Evolutionary conservation across 1,284 basidiomycete genomes (phyloP).

Genomic region (Sanguinoderma infundibulare): DNA sequence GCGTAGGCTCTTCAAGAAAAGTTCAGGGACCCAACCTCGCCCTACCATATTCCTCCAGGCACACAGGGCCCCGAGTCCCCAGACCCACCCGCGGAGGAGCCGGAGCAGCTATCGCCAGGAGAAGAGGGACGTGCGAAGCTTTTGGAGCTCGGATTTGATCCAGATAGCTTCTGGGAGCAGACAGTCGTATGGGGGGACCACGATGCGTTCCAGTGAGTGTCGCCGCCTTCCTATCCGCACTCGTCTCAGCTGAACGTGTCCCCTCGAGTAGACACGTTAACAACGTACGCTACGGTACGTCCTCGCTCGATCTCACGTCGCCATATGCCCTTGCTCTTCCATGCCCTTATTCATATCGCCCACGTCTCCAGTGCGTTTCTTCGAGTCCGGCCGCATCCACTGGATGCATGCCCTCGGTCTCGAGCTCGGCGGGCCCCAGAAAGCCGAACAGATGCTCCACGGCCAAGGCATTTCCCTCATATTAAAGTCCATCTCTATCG

Average conservation of each 20-base stretch:
- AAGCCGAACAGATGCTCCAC: conserved; percentile 57
- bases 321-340: background rate
- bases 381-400: conserved; percentile 73
- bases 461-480: conserved; percentile 68
- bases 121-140: conserved; percentile 50
- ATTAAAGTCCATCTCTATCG: conserved; percentile 69
- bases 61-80: conserved; percentile 63
- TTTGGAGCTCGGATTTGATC: conserved; percentile 56
- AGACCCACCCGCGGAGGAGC: conserved; percentile 40
- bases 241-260: background rate
- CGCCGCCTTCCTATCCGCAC: background rate
- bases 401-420: conserved; percentile 63
- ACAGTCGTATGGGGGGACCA: conserved; percentile 76
- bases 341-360: background rate
- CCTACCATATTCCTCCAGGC: conserved; percentile 66
- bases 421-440: conserved; percentile 60
- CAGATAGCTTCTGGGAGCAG: conserved; percentile 72
- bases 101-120: conserved; percentile 25
- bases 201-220: conserved; percentile 70
- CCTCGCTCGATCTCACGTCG: background rate
- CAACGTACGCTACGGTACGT: conserved; percentile 71
- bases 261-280: conserved; percentile 67
- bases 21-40: conserved; percentile 69
- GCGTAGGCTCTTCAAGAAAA: conserved; percentile 53
- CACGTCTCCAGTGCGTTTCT: conserved; percentile 45